Evolutionary conservation across 306 rosid species (phyloP).

Genomic region (Amphicarpaea edgeworthii): DNA sequence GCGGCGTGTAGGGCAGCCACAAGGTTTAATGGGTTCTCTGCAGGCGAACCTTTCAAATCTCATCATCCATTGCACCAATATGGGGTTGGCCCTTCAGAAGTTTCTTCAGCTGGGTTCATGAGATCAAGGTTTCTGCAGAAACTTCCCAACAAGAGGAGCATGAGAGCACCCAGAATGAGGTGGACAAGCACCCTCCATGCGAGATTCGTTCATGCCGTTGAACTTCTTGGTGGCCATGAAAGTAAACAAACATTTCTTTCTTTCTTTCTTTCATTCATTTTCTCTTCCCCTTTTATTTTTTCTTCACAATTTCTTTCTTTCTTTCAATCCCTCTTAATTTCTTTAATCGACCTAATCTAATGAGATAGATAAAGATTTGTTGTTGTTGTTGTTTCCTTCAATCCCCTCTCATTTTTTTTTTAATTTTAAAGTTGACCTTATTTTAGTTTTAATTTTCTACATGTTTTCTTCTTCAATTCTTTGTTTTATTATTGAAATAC

Average conservation of each 20-base stretch:
- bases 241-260: slow-evolving; percentile 48
- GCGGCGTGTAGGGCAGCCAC: slow-evolving; percentile 47
- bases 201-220: slow-evolving; percentile 91
- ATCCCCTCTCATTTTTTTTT: background rate
- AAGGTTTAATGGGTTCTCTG: slow-evolving; percentile 54
- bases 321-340: background rate
- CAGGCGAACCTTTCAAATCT: slow-evolving; percentile 56
- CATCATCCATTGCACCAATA: slow-evolving; percentile 55
- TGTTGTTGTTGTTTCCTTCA: background rate
- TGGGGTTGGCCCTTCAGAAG: slow-evolving; percentile 52
- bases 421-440: background rate
- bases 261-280: background rate
- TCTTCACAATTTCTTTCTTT: background rate
- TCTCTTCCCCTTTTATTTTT: background rate
- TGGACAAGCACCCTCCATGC: slow-evolving; percentile 97
- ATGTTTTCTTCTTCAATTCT: background rate
- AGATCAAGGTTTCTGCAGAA: slow-evolving; percentile 86
- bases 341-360: background rate
- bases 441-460: background rate
- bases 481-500: background rate
- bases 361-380: background rate
- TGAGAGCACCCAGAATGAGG: slow-evolving; percentile 95
- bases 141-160: slow-evolving; percentile 77
- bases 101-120: slow-evolving; percentile 65
- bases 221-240: slow-evolving; percentile 97